Percentiles rank a stretch among this genome's conserved stretches.
phyloP scores from a whole-genome alignment of 129 eudicot genomes.

The Smallanthus sonchifolius region DNA sequence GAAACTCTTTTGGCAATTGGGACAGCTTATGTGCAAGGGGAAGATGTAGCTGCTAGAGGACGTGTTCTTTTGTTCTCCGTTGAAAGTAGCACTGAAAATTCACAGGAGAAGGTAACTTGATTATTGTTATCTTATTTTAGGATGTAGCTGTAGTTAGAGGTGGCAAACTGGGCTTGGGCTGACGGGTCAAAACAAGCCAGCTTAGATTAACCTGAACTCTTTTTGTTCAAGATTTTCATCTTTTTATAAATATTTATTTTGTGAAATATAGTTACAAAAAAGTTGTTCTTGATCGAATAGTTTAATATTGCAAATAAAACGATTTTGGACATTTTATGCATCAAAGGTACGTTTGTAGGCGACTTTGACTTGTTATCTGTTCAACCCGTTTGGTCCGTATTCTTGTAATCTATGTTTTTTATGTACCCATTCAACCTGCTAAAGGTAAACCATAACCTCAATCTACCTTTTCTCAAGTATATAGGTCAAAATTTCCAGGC shows the following conservation, averaged over 20 bases:
- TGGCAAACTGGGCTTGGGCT: not conserved
- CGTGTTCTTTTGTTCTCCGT: conserved; percentile 86
- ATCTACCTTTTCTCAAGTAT: not conserved
- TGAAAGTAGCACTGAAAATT: conserved; percentile 59
- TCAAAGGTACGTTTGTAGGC: not conserved
- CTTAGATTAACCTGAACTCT: not conserved
- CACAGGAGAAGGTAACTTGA: conserved; percentile 51
- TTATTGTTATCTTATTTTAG: not conserved
- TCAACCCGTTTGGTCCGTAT: not conserved
- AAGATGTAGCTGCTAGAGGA: conserved; percentile 98
- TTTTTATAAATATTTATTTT: not conserved
- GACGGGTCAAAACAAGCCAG: not conserved
- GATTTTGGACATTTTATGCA: not conserved
- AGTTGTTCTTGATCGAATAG: not conserved
- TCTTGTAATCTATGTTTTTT: not conserved
- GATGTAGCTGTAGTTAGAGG: not conserved
- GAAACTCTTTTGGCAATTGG: conserved; percentile 98
- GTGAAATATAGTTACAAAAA: not conserved
- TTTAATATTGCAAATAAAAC: not conserved
- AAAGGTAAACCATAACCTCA: not conserved
- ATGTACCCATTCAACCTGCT: not conserved
- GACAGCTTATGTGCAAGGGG: conserved; percentile 98
- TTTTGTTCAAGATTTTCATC: not conserved
- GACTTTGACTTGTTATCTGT: not conserved
- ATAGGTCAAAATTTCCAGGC: not conserved